Base-by-base conservation (phyloP, 73 alveolate genomes). In the Tetrahymena thermophila region DNA sequence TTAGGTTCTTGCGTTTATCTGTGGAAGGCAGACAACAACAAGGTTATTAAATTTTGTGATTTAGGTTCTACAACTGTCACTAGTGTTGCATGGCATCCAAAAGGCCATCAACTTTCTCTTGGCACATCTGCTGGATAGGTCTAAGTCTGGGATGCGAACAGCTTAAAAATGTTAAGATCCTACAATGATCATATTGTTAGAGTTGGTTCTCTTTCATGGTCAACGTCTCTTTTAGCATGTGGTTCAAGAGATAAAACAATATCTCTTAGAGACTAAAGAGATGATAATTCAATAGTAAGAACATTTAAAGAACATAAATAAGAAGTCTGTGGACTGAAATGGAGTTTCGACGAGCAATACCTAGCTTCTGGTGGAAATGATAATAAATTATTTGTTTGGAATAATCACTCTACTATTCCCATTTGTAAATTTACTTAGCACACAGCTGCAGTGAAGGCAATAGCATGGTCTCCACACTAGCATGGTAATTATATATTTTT, bases 321-420 rank as follows among this genome's bases (percentile, higher is more conserved):
- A 96, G 99, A 99, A 96, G 99, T 99, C 5, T 98, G 99, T 85
- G 99, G 99, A 34, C 96, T 99, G 35, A 99, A 99, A 96, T 99
- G 99, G 99, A 97, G 99, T n/a, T 96, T 96, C 19, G 98, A 97
- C 85, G 98, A 96, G 93, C 95, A 94, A 85, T 83, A 96, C 94
- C 94, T 99, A 85, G 99, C 99, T 4, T 98, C 99, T 21, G 99
- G 99, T 34, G 99, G 99, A 44, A 99, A 99, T 96, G 99, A 99
- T 96, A 99, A 99, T 98, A 97, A 97, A 96, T 97, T 99, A 71
- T 98, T 98, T 94, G 98, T 99, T 19, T 99, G 99, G 99, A 98
- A 98, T 96, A 96, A 96, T 84, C 97, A 96, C 55, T 94, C 97
- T 84, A 85, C 93, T 85, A 97, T 94, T 94, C 99, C 99, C 35